Conservation (phyloP, 164 flowering plant species). For the Dillenia suffruticosa region DNA sequence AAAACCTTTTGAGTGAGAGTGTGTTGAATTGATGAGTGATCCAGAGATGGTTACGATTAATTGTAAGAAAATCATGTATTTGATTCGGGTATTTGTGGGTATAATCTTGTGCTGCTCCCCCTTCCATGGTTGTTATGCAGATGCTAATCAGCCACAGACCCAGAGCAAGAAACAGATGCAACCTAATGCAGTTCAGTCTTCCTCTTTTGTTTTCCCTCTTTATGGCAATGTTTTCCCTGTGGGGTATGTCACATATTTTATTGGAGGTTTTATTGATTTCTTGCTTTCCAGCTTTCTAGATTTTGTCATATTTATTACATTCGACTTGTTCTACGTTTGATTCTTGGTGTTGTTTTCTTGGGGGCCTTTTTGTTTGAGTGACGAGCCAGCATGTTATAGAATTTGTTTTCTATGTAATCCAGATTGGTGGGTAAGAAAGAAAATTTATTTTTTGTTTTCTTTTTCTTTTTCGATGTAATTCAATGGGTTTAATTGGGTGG, state of each 20-base stretch:
- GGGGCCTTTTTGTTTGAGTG: too few species aligned
- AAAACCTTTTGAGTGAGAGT: not conserved
- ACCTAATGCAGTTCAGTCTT: not conserved
- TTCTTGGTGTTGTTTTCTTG: too few species aligned
- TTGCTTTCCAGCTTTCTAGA: not conserved
- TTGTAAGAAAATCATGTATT: not conserved
- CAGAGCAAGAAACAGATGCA: conserved; percentile 10
- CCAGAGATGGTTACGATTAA: not conserved
- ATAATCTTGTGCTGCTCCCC: conserved; percentile 5
- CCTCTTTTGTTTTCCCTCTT: conserved; percentile 42
- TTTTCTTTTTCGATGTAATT: too few species aligned
- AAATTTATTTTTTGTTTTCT: too few species aligned
- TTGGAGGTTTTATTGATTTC: not conserved
- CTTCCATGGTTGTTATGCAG: conserved; percentile 21
- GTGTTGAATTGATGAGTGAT: not conserved
- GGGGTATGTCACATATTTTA: conserved; percentile 36
- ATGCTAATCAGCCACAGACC: conserved; percentile 10
- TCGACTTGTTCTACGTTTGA: not conserved
- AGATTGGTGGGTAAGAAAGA: too few species aligned
- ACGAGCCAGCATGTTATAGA: too few species aligned
- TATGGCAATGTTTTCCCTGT: conserved; percentile 67
- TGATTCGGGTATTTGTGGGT: conserved; percentile 8
- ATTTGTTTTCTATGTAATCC: too few species aligned
- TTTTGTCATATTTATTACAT: not conserved
- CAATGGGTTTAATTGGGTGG: too few species aligned